phyloP scores from a whole-genome alignment of 1,284 basidiomycete species.

The Trichosporon faecale region DNA sequence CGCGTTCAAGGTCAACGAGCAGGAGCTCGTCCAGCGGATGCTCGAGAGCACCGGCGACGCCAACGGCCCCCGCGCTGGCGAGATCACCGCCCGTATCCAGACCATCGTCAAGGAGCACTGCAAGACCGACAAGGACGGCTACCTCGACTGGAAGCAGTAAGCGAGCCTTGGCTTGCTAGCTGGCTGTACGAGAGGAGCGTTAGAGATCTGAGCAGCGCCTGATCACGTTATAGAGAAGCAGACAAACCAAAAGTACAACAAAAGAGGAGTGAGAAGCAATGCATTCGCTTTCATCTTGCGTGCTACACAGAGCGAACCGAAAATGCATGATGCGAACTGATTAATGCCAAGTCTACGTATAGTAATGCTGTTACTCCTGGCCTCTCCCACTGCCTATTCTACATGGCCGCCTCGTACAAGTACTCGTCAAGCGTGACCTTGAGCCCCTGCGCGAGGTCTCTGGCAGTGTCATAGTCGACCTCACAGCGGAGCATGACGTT shows the following conservation, averaged over 20 bases:
- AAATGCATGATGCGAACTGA: neutral
- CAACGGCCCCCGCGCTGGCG: slow-evolving; percentile 29
- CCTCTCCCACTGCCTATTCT: neutral
- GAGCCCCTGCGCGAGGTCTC: slow-evolving; percentile 63
- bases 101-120: slow-evolving; percentile 35
- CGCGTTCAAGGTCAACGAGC: slow-evolving; percentile 46
- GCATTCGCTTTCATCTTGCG: slow-evolving; percentile 22
- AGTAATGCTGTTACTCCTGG: neutral
- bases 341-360: neutral
- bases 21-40: slow-evolving; percentile 43
- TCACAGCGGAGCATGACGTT: slow-evolving; percentile 72
- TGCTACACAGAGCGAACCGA: neutral
- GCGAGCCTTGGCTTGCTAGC: neutral
- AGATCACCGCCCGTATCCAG: slow-evolving; percentile 34
- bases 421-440: slow-evolving; percentile 65
- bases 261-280: slow-evolving; percentile 6
- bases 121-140: slow-evolving; percentile 40
- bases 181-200: neutral
- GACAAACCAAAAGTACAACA: slow-evolving; percentile 9
- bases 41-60: slow-evolving; percentile 33
- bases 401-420: slow-evolving; percentile 61
- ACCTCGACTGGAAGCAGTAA: slow-evolving; percentile 40
- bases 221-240: slow-evolving; percentile 13
- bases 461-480: slow-evolving; percentile 64
- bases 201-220: neutral